Conservation (phyloP, 257 asterid genomes). For the Nicotiana paniculata region DNA sequence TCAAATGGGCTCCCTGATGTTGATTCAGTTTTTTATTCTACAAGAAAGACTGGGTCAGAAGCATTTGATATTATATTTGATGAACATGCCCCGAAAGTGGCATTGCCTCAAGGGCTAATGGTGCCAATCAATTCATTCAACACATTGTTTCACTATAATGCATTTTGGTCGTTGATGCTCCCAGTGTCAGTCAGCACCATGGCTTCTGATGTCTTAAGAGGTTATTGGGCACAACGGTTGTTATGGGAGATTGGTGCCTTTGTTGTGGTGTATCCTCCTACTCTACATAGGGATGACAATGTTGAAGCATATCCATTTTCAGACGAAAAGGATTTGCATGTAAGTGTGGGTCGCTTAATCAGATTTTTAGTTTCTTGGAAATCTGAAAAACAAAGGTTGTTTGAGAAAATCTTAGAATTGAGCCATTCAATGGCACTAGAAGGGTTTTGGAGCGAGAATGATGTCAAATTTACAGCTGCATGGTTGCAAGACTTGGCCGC, state of each 20-base stretch:
- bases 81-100: conserved; percentile 79
- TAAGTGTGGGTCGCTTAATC: conserved; percentile 78
- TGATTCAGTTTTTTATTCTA: conserved; percentile 83
- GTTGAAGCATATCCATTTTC: conserved; percentile 79
- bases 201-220: conserved; percentile 96
- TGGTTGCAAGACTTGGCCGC: conserved; percentile 97
- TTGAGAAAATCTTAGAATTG: conserved; percentile 76
- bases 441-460: conserved; percentile 90
- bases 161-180: conserved; percentile 96
- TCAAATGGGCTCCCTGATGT: conserved; percentile 93
- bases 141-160: conserved; percentile 75
- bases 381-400: conserved; percentile 56
- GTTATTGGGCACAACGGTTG: conserved; percentile 94
- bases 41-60: conserved; percentile 69
- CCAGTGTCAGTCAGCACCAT: conserved; percentile 90
- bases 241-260: conserved; percentile 92
- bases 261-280: conserved; percentile 85
- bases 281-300: conserved; percentile 58
- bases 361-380: conserved; percentile 80
- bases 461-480: conserved; percentile 75
- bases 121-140: conserved; percentile 86
- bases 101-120: conserved; percentile 90
- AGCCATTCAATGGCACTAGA: conserved; percentile 90
- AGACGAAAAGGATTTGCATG: conserved; percentile 93
- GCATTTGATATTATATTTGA: conserved; percentile 80